phyloP scores from a whole-genome alignment of 2,329 filamentous ascomycete genomes.

The Huntiella moniliformis region DNA sequence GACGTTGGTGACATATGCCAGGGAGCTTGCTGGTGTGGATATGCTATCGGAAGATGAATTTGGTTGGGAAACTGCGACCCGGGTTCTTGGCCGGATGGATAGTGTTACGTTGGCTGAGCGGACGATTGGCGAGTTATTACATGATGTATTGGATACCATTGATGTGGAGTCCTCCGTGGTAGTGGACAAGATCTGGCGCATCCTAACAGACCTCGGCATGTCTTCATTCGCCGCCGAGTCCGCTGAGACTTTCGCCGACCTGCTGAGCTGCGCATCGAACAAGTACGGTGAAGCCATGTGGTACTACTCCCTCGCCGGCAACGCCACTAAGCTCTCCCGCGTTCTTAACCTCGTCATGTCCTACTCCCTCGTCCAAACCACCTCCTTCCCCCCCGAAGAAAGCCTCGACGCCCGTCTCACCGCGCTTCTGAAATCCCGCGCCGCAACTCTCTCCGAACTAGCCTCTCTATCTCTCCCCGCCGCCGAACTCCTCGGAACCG shows the following conservation, averaged over 20 bases:
- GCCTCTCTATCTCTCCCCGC: conserved; percentile 62
- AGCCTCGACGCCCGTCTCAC: conserved; percentile 58
- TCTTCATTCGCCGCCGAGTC: conserved; percentile 60
- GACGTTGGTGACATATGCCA: conserved; percentile 58
- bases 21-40: conserved; percentile 39
- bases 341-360: conserved; percentile 76
- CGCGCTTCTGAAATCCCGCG: conserved; percentile 51
- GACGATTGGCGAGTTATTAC: conserved; percentile 54
- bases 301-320: conserved; percentile 78
- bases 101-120: conserved; percentile 51
- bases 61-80: conserved; percentile 80
- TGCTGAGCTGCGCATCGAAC: conserved; percentile 50
- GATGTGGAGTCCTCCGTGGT: conserved; percentile 49
- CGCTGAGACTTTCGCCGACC: conserved; percentile 73
- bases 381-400: conserved; percentile 50
- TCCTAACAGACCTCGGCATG: conserved; percentile 64
- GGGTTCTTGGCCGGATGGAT: conserved; percentile 66
- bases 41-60: conserved; percentile 33
- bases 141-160: conserved; percentile 40
- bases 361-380: conserved; percentile 70
- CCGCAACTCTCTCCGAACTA: conserved; percentile 50
- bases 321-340: conserved; percentile 58
- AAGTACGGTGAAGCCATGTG: conserved; percentile 73
- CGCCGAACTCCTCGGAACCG: conserved; percentile 63
- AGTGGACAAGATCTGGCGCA: conserved; percentile 63